These are phyloP conservation scores for Amanita exitialis DNA, from an alignment of 768 basidiomycete genomes.

Conservation along the genomic window DNA sequence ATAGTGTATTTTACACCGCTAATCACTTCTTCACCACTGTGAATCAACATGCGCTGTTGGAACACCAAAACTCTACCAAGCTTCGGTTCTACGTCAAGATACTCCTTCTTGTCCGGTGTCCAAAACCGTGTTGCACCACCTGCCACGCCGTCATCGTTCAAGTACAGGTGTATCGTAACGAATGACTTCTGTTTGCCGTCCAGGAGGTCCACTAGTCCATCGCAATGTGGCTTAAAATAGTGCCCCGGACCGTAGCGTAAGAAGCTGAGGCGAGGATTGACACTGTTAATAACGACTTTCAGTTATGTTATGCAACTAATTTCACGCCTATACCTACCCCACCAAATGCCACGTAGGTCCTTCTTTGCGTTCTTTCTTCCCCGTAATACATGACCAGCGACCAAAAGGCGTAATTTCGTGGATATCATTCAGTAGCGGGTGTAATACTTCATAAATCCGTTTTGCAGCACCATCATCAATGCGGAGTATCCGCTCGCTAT, in stretches of 20 bases:
- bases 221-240: conserved; percentile 30
- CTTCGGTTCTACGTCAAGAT: conserved; percentile 26
- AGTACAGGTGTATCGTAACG: conserved; percentile 33
- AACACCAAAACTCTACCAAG: conserved; percentile 29
- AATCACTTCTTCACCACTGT: conserved; percentile 26
- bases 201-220: conserved; percentile 22
- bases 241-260: conserved; percentile 33
- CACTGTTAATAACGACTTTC: conserved; percentile 11
- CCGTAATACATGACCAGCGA: conserved; percentile 22
- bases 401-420: conserved; percentile 18
- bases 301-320: not conserved
- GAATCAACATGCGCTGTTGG: conserved; percentile 29
- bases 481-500: conserved; percentile 24
- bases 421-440: conserved; percentile 23
- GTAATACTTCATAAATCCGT: conserved; percentile 21
- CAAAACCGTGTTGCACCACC: conserved; percentile 32
- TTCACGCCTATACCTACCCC: conserved; percentile 15
- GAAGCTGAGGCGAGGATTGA: conserved; percentile 30
- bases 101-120: conserved; percentile 22
- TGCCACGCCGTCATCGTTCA: conserved; percentile 22
- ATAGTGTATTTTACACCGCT: conserved; percentile 25
- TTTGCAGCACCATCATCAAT: conserved; percentile 19
- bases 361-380: conserved; percentile 17
- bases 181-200: conserved; percentile 24
- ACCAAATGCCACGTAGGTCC: conserved; percentile 24